Evolutionary conservation across 176 grass and related monocot species (phyloP).

Genomic region (Themeda triandra): DNA sequence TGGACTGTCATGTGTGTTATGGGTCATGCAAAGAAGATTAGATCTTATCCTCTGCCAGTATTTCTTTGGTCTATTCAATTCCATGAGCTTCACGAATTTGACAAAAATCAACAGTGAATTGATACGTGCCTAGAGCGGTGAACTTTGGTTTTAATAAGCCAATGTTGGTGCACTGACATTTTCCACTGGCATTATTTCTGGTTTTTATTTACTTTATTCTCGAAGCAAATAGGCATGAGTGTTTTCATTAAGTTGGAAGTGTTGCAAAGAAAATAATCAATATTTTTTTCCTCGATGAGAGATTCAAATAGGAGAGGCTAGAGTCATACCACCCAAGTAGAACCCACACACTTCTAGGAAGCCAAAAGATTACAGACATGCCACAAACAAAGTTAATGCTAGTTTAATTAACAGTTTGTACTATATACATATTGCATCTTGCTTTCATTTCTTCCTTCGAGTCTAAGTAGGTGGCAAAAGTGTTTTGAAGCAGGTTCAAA

Average conservation of each 20-base stretch:
- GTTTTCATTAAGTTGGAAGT: neutral
- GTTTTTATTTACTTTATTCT: neutral
- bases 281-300: neutral
- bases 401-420: neutral
- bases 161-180: neutral
- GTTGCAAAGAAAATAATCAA: neutral
- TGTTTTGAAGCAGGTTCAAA: constrained; percentile 97
- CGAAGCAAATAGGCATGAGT: neutral
- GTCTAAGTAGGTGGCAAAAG: constrained; percentile 62
- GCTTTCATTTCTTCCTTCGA: neutral
- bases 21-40: neutral
- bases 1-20: neutral
- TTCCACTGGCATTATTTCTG: neutral
- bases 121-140: neutral
- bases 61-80: neutral
- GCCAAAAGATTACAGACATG: neutral
- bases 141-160: neutral
- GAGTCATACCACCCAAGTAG: neutral
- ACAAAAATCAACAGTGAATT: neutral
- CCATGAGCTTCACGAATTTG: neutral
- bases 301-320: neutral
- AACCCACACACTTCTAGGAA: neutral
- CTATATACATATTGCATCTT: neutral
- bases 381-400: neutral
- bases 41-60: neutral